Conservation (phyloP, 495 filamentous ascomycete species). For the Penicillium bovifimosum region DNA sequence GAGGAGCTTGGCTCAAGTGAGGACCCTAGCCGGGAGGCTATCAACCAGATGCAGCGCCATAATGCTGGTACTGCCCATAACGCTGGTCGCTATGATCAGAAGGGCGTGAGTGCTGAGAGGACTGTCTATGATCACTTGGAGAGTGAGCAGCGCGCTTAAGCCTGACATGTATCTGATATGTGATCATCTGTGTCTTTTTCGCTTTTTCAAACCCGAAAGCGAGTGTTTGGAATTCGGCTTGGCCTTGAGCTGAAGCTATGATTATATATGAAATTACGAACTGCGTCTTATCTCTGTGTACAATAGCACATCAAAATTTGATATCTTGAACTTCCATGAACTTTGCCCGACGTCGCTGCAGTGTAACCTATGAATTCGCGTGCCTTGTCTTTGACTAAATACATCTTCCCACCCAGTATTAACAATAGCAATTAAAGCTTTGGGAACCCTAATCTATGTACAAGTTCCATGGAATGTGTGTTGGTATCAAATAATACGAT, state of each 20-base stretch:
- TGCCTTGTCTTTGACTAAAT: too few species aligned
- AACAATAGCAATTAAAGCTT: too few species aligned
- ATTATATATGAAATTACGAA: slow-evolving; percentile 6
- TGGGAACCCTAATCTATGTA: too few species aligned
- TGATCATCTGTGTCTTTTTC: not conserved
- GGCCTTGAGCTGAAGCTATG: slow-evolving; percentile 1
- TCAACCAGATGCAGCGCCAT: slow-evolving; percentile 41
- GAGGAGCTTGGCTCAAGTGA: slow-evolving; percentile 54
- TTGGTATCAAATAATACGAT: slow-evolving; percentile 6
- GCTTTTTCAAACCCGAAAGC: slow-evolving; percentile 10
- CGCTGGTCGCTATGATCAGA: slow-evolving; percentile 37
- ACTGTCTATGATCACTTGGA: slow-evolving; percentile 38
- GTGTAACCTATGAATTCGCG: too few species aligned
- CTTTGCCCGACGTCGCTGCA: too few species aligned
- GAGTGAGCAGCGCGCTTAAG: slow-evolving; percentile 39
- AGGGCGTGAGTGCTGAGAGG: slow-evolving; percentile 32
- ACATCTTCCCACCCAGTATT: not conserved
- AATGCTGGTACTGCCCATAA: slow-evolving; percentile 36
- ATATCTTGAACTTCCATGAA: not conserved
- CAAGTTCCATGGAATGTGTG: not conserved
- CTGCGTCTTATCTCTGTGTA: slow-evolving; percentile 8
- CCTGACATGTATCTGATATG: not conserved
- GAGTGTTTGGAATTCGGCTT: slow-evolving; percentile 10
- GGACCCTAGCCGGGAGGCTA: slow-evolving; percentile 56
- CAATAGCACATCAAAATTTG: slow-evolving; percentile 6